A percentile compares a stretch with the other conserved stretches of the same genome.
Evolutionary conservation across 139 green algal genomes (phyloP).

Genomic region (Micractinium sp.): DNA sequence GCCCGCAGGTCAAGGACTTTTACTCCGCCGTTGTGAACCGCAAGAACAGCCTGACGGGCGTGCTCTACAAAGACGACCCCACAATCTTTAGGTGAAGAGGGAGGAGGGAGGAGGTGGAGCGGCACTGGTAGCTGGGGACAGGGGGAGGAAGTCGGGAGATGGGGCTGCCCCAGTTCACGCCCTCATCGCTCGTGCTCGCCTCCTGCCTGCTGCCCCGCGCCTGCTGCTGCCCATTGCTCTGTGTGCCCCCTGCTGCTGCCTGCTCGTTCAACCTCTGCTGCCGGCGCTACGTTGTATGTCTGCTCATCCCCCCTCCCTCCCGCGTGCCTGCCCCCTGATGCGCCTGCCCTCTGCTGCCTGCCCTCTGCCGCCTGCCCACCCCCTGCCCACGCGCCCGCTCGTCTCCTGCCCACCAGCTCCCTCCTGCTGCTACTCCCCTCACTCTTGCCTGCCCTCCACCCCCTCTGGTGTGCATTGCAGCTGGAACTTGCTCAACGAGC

Average conservation of each 20-base stretch:
- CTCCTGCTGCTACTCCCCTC: too few relatives aligned
- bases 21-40: slow-evolving; percentile 43
- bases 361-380: not conserved
- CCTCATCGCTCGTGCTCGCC: too few relatives aligned
- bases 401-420: not conserved
- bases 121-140: not conserved
- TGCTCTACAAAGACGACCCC: slow-evolving; percentile 64
- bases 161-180: too few relatives aligned
- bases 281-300: too few relatives aligned
- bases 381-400: not conserved
- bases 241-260: not conserved
- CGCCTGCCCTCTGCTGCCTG: not conserved
- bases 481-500: slow-evolving; percentile 55
- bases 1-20: slow-evolving; percentile 50
- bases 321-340: too few relatives aligned
- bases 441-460: too few relatives aligned
- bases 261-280: not conserved
- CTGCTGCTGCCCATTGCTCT: too few relatives aligned
- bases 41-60: slow-evolving; percentile 61
- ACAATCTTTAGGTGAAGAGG: slow-evolving; percentile 57
- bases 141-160: too few relatives aligned
- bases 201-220: too few relatives aligned
- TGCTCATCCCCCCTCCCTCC: too few relatives aligned
- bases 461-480: too few relatives aligned
- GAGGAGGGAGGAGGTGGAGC: not conserved